These are phyloP conservation scores for Westerdykella sp. DNA, from an alignment of 2,329 filamentous ascomycete species.

Conservation along the genomic window DNA sequence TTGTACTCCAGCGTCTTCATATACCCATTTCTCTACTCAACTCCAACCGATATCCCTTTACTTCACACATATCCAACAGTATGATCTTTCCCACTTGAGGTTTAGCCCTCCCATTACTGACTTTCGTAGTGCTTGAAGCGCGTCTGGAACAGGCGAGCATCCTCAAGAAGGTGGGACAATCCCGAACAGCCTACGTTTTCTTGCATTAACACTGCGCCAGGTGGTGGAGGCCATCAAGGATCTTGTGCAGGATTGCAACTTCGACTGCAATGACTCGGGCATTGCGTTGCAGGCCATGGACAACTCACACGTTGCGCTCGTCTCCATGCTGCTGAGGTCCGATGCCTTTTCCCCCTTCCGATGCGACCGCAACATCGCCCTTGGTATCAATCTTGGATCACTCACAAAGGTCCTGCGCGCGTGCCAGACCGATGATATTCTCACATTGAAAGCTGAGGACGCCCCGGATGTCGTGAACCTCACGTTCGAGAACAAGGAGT, in stretches of 20 bases:
- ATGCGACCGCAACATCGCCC: slow-evolving; percentile 97
- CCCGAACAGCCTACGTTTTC: not conserved
- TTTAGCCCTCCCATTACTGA: slow-evolving; percentile 12
- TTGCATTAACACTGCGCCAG: slow-evolving; percentile 43
- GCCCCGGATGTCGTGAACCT: slow-evolving; percentile 93
- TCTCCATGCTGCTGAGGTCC: slow-evolving; percentile 97
- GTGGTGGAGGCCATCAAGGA: slow-evolving; percentile 99
- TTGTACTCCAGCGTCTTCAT: not conserved
- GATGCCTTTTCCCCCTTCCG: slow-evolving; percentile 92
- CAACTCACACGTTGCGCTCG: slow-evolving; percentile 97
- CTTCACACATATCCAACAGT: slow-evolving; percentile 2
- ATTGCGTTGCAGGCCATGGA: slow-evolving; percentile 99
- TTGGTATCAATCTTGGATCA: slow-evolving; percentile 93
- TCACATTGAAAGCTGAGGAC: slow-evolving; percentile 97
- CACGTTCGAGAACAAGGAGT: slow-evolving; percentile 83
- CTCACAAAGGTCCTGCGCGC: slow-evolving; percentile 96
- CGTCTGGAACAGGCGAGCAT: slow-evolving; percentile 88
- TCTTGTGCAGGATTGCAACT: slow-evolving; percentile 99
- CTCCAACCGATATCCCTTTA: slow-evolving; percentile 5
- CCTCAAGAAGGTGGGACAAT: slow-evolving; percentile 73
- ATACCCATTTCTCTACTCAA: slow-evolving; percentile 1
- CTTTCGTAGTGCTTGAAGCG: slow-evolving; percentile 77
- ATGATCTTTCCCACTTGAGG: slow-evolving; percentile 1
- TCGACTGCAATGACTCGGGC: slow-evolving; percentile 99
- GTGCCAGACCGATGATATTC: slow-evolving; percentile 86